Evolutionary conservation across 768 basidiomycete genomes (phyloP).

Genomic region (Postia placenta): DNA sequence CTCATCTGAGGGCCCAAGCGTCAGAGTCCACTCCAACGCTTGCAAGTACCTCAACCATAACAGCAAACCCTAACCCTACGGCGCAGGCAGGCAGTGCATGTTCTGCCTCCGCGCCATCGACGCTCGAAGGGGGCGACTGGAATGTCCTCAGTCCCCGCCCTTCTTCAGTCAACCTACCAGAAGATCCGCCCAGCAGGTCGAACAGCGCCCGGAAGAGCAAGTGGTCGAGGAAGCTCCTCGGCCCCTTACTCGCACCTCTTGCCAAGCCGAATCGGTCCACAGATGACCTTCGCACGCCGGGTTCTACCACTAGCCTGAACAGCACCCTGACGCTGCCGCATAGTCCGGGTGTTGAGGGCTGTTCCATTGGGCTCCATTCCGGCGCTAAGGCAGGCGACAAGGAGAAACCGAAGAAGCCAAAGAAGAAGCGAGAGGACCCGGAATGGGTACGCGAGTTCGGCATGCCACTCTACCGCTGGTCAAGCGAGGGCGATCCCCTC

Average conservation of each 20-base stretch:
- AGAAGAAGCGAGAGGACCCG: conserved; percentile 8
- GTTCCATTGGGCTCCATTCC: neutral
- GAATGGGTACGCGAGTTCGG: conserved; percentile 16
- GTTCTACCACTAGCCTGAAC: conserved; percentile 8
- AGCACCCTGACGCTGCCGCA: conserved; percentile 8
- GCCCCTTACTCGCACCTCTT: conserved; percentile 22
- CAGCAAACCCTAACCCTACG: conserved; percentile 3
- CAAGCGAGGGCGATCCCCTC: conserved; percentile 13
- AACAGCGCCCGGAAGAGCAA: conserved; percentile 6
- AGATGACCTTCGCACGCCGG: conserved; percentile 2
- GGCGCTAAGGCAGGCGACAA: neutral
- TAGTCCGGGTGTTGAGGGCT: neutral
- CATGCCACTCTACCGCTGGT: conserved; percentile 16
- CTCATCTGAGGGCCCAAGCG: conserved; percentile 12
- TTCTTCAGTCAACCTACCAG: conserved; percentile 9
- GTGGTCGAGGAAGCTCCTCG: conserved; percentile 29
- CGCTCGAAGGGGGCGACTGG: conserved; percentile 13
- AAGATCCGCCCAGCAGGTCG: conserved; percentile 8
- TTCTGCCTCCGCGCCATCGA: conserved; percentile 9
- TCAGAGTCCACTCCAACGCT: conserved; percentile 12
- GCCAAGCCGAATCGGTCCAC: neutral
- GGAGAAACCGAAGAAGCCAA: conserved; percentile 13
- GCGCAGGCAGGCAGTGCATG: conserved; percentile 4
- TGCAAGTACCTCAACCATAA: conserved; percentile 6
- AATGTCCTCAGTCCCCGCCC: conserved; percentile 13